phyloP scores from a whole-genome alignment of 2,329 filamentous ascomycete species.

The Aspergillus versicolor region DNA sequence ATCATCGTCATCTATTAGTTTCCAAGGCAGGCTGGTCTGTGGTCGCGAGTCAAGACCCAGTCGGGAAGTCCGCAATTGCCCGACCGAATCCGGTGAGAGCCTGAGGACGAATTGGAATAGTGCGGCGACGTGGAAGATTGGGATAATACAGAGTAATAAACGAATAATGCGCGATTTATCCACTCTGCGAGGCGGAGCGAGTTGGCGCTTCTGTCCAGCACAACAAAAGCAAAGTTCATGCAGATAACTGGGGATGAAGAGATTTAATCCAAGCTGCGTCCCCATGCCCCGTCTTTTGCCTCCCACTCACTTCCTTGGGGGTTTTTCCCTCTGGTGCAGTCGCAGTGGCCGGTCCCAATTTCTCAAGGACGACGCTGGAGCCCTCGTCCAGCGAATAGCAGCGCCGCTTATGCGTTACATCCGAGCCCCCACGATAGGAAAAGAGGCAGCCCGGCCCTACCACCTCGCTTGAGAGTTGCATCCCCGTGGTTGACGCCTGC shows the following conservation, averaged over 20 bases:
- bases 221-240: not conserved
- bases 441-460: not conserved
- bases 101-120: not conserved
- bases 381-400: not conserved
- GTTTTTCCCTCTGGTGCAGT: not conserved
- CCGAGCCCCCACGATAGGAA: not conserved
- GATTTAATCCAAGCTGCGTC: not conserved
- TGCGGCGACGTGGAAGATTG: conserved; percentile 12
- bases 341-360: not conserved
- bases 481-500: conserved; percentile 4
- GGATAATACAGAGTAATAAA: not conserved
- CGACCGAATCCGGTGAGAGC: conserved; percentile 18
- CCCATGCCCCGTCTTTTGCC: not conserved
- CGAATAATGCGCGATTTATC: not conserved
- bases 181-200: not conserved
- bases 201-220: not conserved
- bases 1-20: conserved; percentile 4
- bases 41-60: not conserved
- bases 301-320: not conserved
- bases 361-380: not conserved
- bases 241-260: not conserved
- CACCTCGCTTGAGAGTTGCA: not conserved
- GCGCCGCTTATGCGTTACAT: conserved; percentile 9
- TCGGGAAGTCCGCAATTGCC: conserved; percentile 15
- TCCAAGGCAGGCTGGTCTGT: not conserved